Conservation (phyloP, 192 early-diverging fungal genomes). For the Linnemannia zychae region DNA sequence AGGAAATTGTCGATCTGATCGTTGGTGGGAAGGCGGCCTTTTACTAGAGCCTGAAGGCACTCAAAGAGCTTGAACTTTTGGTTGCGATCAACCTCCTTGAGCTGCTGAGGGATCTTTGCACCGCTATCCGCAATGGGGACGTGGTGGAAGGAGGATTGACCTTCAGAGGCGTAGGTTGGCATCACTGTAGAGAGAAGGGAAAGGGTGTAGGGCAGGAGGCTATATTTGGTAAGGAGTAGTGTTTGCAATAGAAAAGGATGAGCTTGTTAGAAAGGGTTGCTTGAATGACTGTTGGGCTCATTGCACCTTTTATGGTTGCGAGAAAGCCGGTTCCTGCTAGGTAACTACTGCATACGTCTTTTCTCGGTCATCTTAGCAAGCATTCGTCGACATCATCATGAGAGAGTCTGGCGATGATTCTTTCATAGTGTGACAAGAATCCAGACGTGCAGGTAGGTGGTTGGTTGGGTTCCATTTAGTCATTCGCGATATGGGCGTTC, state of each 20-base stretch:
- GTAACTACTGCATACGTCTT: too few relatives aligned
- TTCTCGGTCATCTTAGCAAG: too few relatives aligned
- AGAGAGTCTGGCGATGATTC: not conserved
- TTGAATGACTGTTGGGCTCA: too few relatives aligned
- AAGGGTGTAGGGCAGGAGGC: not conserved
- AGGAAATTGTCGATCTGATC: conserved; percentile 54
- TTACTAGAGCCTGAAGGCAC: conserved; percentile 46
- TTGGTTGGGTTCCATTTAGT: not conserved
- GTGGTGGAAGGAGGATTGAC: conserved; percentile 15
- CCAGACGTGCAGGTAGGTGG: not conserved
- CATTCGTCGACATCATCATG: not conserved
- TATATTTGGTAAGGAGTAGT: not conserved
- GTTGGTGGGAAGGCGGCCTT: conserved; percentile 60
- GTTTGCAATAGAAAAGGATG: not conserved
- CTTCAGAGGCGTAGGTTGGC: conserved; percentile 28
- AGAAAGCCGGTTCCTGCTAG: too few relatives aligned
- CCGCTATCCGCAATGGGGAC: conserved; percentile 37
- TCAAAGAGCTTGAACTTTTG: conserved; percentile 55
- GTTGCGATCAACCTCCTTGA: conserved; percentile 43
- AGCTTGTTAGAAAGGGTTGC: not conserved
- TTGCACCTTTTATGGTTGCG: too few relatives aligned
- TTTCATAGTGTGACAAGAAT: not conserved
- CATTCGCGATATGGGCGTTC: not conserved
- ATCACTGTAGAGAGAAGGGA: not conserved
- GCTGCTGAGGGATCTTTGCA: conserved; percentile 38